Evolutionary conservation across 1,284 basidiomycete species (phyloP), one percentile per base, ranked within the genome.

Genomic region (Trichosporon coremiiforme): DNA sequence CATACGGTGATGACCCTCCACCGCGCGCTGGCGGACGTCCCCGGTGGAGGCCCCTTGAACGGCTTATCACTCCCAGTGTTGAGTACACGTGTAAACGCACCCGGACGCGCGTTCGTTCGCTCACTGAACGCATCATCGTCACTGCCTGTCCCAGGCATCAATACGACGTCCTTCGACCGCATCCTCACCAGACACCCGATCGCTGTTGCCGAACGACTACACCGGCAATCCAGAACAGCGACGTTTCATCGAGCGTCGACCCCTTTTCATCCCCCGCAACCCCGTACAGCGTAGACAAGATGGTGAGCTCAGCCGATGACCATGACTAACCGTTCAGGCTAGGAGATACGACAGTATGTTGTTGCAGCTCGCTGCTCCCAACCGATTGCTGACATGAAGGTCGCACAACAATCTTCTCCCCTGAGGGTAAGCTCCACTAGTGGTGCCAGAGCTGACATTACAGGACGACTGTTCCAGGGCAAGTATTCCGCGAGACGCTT

Each of bases 341-440:
- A 89, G 92, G 87, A 87, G 92, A 86, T 94, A 94, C 83, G 92
- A 94, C 82, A 93, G 92, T 94, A 82, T 84, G 91, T 72, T 53
- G 15, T 35, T n/a, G 62, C 63, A 38, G 22, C 13, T 7, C 9
- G 29, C 20, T 13, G 53, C n/a, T 66, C 65, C 7, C 57, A 13
- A n/a, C 9, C 33, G 17, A 35, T 1, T 17, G 55, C 71, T 72
- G 33, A 72, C 71, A 53, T 41, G 3, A 55, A 82, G 81, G 79
- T 72, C 74, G 94, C 77, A 96, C 94, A 76, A 96, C 94, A 68
- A 95, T 95, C 86, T 96, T 96, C 88, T 95, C 94, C 69, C 94
- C 94, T 62, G 94, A 96, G 85, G 94, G 93, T 93, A 79, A 77
- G 89, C 31, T 13, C 2, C 15, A n/a, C 9, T 4, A 5, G 22